Percentiles rank a stretch among this genome's conserved stretches.
These are phyloP conservation scores for Pseudozyma sp. DNA, from an alignment of 1,284 basidiomycete species.

Conservation along the genomic window DNA sequence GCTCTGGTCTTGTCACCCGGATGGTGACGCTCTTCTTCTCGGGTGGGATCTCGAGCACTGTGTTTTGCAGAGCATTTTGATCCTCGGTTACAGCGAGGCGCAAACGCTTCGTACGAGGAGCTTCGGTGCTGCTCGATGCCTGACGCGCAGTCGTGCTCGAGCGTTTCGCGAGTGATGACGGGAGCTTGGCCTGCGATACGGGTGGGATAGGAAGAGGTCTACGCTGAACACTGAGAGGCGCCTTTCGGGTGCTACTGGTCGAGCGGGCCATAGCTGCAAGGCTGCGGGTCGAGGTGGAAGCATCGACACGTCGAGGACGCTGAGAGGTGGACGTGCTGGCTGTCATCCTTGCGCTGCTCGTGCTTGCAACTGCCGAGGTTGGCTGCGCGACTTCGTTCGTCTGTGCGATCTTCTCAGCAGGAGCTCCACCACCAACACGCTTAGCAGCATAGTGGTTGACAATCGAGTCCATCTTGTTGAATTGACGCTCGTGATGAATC, in stretches of 20 bases:
- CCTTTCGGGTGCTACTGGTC: conserved; percentile 21
- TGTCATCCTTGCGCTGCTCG: conserved; percentile 7
- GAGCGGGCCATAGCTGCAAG: conserved; percentile 30
- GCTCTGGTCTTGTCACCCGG: conserved; percentile 38
- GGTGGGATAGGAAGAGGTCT: conserved; percentile 29
- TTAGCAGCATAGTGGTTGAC: conserved; percentile 55
- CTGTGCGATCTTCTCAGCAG: conserved; percentile 4
- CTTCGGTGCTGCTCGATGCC: conserved; percentile 13
- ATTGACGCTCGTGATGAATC: conserved; percentile 48
- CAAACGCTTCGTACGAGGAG: conserved; percentile 27
- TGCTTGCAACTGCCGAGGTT: background rate
- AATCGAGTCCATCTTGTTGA: conserved; percentile 58
- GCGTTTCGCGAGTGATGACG: conserved; percentile 3
- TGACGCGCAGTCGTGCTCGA: conserved; percentile 8
- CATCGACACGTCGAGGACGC: conserved; percentile 23
- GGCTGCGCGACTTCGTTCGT: conserved; percentile 3
- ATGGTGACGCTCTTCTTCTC: conserved; percentile 38
- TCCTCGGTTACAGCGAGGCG: conserved; percentile 41
- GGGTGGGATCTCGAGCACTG: conserved; percentile 35
- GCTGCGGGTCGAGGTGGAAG: conserved; percentile 38
- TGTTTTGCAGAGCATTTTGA: conserved; percentile 31
- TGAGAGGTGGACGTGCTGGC: conserved; percentile 13
- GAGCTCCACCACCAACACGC: conserved; percentile 24
- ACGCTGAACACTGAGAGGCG: conserved; percentile 9
- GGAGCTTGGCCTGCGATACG: conserved; percentile 21